phyloP scores from a whole-genome alignment of 495 filamentous ascomycete species.

The Eremomyces bilateralis region DNA sequence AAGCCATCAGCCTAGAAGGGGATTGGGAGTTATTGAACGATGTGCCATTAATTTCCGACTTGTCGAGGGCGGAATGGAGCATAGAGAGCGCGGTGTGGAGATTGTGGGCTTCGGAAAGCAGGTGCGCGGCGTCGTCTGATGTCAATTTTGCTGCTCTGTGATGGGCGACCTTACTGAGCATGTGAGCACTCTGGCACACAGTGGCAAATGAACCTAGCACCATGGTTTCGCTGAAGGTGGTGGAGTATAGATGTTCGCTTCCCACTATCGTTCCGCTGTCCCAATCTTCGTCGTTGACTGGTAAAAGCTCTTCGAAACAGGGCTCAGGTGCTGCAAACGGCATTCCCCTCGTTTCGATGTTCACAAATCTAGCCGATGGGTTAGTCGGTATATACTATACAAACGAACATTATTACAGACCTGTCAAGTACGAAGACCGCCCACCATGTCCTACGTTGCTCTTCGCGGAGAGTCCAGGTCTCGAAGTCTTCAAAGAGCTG shows the following conservation, averaged over 20 bases:
- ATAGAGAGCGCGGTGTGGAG: neutral
- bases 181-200: neutral
- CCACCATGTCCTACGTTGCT: neutral
- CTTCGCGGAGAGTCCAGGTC: neutral
- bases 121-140: neutral
- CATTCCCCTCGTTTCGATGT: neutral
- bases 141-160: neutral
- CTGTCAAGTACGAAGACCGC: neutral
- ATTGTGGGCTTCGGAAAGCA: neutral
- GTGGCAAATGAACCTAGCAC: neutral
- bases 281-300: neutral
- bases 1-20: neutral
- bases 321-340: neutral
- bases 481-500: neutral
- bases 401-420: neutral
- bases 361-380: neutral
- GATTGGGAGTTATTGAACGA: neutral
- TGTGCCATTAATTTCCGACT: neutral
- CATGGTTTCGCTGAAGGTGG: neutral
- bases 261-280: neutral
- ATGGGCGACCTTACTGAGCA: neutral
- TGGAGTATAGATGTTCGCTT: neutral
- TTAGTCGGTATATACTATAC: neutral
- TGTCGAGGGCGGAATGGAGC: neutral
- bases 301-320: neutral